Evolutionary conservation across 2,329 filamentous ascomycete genomes (phyloP), one percentile per base, ranked within the genome.

Genomic region (Aureobasidium leucospermi): DNA sequence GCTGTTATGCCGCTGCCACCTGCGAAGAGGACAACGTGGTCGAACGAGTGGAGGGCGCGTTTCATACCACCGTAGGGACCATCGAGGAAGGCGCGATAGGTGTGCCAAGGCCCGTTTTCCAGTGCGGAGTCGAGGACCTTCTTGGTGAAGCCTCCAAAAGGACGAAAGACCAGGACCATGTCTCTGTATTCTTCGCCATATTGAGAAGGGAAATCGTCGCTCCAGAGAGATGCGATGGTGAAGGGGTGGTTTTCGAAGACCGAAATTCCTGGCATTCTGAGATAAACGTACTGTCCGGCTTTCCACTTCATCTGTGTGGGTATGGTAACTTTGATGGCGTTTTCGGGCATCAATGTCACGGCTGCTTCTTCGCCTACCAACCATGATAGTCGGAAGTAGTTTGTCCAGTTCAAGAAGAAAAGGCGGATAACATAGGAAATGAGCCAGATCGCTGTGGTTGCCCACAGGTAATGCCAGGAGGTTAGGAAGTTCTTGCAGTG

Each of bases 11-110:
- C 93, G 65, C 90, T 96, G 45, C 94, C 94, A 51, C 94, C 94
- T 0, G 93, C 93, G 67, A 97, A 91, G 58, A 97, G 81, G 41
- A 97, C 87, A 58, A 94, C 91, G 16, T 93, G 93, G 65, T 97
- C 93, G 67, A 97, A 97, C 1, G 92, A 89, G 49, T 92, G 88
- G 63, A 97, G 81, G 63, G 93, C 89, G 58, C 91, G 84, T 62
- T 89, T 86, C 90, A 96, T 96, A 59, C 93, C 93, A 57, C 94
- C 94, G 64, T 97, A 97, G 0, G 94, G 94, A 0, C 93, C 93
- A 69, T 97, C 93, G 4, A 97, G 79, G 69, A 96, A 96, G 1
- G 93, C 91, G 11, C 90, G 85, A 69, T 96, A 96, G 0, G 90
- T 96, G 71, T 94, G 90, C 75, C 90, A 93, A 0, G 91, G 92